These are phyloP conservation scores for Viola odorata DNA, from an alignment of 345 rosid genomes.

Conservation along the genomic window DNA sequence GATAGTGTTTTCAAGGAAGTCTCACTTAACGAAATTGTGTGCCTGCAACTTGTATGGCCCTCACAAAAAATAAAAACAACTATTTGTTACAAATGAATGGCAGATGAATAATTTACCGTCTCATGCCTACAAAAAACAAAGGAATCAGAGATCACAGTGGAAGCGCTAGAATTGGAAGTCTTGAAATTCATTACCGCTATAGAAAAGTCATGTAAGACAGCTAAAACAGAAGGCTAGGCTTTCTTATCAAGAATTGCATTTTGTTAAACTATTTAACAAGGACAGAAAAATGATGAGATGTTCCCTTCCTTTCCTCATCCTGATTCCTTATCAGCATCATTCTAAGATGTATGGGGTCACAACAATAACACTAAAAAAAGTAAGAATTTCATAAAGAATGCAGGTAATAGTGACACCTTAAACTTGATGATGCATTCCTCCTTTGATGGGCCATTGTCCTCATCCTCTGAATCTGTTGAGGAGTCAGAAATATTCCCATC, in stretches of 20 bases:
- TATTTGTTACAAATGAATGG: too few species aligned
- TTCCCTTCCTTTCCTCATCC: neutral
- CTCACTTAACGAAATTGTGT: too few species aligned
- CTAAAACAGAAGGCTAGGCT: too few species aligned
- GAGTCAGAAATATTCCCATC: slow-evolving; percentile 73
- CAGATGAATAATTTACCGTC: too few species aligned
- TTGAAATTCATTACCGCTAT: too few species aligned
- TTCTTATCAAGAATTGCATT: neutral
- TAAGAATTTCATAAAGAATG: neutral
- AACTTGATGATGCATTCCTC: slow-evolving; percentile 72
- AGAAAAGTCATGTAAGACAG: too few species aligned
- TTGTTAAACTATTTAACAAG: neutral
- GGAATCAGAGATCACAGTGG: too few species aligned
- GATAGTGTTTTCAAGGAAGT: too few species aligned
- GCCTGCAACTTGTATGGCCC: too few species aligned
- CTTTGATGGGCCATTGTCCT: slow-evolving; percentile 78
- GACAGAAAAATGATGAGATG: neutral
- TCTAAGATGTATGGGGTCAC: neutral
- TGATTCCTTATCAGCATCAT: neutral
- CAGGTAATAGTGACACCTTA: slow-evolving; percentile 46
- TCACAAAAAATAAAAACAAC: too few species aligned
- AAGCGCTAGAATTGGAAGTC: too few species aligned
- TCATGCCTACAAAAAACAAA: too few species aligned
- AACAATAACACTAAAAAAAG: neutral
- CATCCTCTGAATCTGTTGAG: slow-evolving; percentile 92